These are phyloP conservation scores for Microsporum canis DNA, from an alignment of 2,329 filamentous ascomycete genomes.

Conservation along the genomic window DNA sequence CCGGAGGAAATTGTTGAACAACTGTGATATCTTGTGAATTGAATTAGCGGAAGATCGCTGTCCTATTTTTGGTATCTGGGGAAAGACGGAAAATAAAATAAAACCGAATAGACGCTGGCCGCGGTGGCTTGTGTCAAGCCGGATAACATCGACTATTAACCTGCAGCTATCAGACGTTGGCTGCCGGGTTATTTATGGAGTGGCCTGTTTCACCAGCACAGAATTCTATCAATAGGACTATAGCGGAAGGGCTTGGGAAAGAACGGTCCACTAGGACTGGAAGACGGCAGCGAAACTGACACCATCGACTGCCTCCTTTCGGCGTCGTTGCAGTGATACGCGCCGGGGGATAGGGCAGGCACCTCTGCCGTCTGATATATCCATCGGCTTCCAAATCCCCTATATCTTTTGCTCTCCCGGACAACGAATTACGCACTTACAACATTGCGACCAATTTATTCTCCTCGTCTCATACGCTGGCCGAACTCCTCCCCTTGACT, in stretches of 20 bases:
- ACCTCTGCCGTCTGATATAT: not conserved
- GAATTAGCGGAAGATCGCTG: not conserved
- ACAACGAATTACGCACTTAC: not conserved
- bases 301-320: not conserved
- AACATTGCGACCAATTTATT: not conserved
- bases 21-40: not conserved
- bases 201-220: not conserved
- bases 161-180: not conserved
- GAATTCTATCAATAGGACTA: not conserved
- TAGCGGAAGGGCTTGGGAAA: not conserved
- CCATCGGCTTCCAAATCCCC: not conserved
- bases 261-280: not conserved
- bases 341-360: not conserved
- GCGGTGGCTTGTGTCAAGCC: not conserved
- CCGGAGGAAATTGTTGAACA: not conserved
- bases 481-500: not conserved
- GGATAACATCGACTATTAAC: not conserved
- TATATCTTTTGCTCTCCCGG: not conserved
- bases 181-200: not conserved
- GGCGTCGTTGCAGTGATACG: not conserved
- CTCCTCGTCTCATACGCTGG: not conserved
- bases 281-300: not conserved
- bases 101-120: not conserved
- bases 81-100: not conserved
- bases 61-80: not conserved